phyloP scores from a whole-genome alignment of 371 early-diverging fungal genomes.

The Mortierella polycephala region DNA sequence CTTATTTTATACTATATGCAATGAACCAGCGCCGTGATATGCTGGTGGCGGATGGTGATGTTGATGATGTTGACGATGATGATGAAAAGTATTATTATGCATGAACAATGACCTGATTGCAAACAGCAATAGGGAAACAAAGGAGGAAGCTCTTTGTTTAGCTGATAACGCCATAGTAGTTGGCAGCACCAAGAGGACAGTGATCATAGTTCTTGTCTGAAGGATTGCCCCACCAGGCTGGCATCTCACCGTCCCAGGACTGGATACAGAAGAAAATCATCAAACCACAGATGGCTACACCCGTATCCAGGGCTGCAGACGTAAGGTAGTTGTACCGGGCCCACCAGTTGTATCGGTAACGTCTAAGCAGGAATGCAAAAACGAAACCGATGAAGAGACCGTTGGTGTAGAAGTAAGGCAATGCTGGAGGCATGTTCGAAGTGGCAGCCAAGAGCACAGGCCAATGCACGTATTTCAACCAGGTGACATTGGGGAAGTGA shows the following conservation, averaged over 20 bases:
- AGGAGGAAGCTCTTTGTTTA: background rate
- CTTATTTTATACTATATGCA: too few relatives aligned
- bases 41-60: too few relatives aligned
- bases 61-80: too few relatives aligned
- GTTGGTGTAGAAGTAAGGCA: constrained; percentile 59
- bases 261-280: constrained; percentile 64
- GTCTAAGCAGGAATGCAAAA: constrained; percentile 70
- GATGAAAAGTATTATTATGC: background rate
- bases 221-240: constrained; percentile 54
- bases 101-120: background rate
- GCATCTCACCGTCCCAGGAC: constrained; percentile 18
- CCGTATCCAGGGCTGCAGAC: constrained; percentile 80
- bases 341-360: constrained; percentile 76
- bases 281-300: constrained; percentile 63
- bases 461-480: constrained; percentile 65
- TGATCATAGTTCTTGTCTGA: constrained; percentile 15
- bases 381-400: constrained; percentile 73
- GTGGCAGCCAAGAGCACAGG: constrained; percentile 43
- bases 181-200: constrained; percentile 25
- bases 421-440: constrained; percentile 46
- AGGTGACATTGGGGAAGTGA: constrained; percentile 58
- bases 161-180: constrained; percentile 4
- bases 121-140: background rate
- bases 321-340: constrained; percentile 76
- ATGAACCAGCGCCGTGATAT: too few relatives aligned